Evolutionary conservation across 257 asterid genomes (phyloP).

Genomic region (Jaltomata sinuosa): DNA sequence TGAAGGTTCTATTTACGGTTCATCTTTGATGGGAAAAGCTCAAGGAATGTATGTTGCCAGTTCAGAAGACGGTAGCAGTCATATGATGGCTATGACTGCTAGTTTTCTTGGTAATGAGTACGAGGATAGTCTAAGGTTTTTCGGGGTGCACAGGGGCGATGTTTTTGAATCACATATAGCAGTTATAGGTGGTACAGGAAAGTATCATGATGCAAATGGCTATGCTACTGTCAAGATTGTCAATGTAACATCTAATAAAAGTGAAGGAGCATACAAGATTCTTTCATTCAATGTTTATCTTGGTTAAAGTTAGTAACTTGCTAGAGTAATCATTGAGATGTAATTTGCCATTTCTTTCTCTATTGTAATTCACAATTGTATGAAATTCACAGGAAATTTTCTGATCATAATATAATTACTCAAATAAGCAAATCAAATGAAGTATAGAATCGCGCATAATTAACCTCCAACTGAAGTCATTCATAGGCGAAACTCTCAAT

Average conservation of each 20-base stretch:
- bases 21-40: conserved; percentile 54
- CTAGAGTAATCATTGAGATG: background rate
- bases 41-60: conserved; percentile 69
- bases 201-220: conserved; percentile 64
- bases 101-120: conserved; percentile 49
- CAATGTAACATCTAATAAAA: background rate
- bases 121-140: conserved; percentile 47
- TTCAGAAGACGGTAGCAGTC: conserved; percentile 57
- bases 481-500: background rate
- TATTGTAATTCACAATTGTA: background rate
- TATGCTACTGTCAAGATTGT: conserved; percentile 35
- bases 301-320: conserved; percentile 2
- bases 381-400: background rate
- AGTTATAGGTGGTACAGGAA: conserved; percentile 69
- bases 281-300: conserved; percentile 15
- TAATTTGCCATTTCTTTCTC: background rate
- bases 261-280: conserved; percentile 1
- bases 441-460: background rate
- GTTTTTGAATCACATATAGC: conserved; percentile 54
- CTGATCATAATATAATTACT: background rate
- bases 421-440: background rate
- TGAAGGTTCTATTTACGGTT: conserved; percentile 35
- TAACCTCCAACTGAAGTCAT: background rate
- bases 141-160: conserved; percentile 53
- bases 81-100: conserved; percentile 70